Evolutionary conservation across 2,329 filamentous ascomycete species (phyloP), one percentile per base, ranked within the genome.

Genomic region (Penicillium sp.): DNA sequence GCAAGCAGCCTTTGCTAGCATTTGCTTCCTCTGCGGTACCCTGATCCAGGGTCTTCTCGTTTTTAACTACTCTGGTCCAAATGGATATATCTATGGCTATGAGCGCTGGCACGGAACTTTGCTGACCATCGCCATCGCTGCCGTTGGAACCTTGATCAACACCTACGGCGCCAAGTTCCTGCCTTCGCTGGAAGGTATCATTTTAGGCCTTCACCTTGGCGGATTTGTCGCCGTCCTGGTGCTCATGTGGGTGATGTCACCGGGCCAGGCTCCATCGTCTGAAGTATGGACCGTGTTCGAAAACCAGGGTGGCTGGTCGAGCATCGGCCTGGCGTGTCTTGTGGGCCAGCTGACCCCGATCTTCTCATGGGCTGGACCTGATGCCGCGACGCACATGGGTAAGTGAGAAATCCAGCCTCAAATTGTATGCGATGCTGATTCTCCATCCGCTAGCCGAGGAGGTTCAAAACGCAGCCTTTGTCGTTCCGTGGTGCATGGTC

Each of bases 71-170:
- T 69, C 71, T 1, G 61, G 61, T 16, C 46, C 62, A 16, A 43
- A 54, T 6, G 66, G 62, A 37, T 68, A 66, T 40, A 44, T 67
- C 24, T 68, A 68, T 50, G 60, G 40, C 19, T 62, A 40, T 36
- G 62, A 67, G 22, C 66, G 66, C 37, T 73, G 70, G 70, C 71
- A 73, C 43, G 80, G 77, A 5, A 82, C 81, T 0, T 69, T 85
- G 4, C 64, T 85, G 0, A 76, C 81, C 24, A 83, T 81, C 68
- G 79, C 76, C 10, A 76, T 83, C 37, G 74, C 81, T 2, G 59
- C 76, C 3, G 73, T 82, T 19, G 78, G 77, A 10, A 76, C 83
- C 13, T 67, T 82, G 33, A 75, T 85, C 73, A 85, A 85, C 67
- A 82, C 80, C 0, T 74, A 81, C 6, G 71, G 82, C 16, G 79